Evolutionary conservation across 2,329 filamentous ascomycete genomes (phyloP).

Genomic region (Monascus ruber): DNA sequence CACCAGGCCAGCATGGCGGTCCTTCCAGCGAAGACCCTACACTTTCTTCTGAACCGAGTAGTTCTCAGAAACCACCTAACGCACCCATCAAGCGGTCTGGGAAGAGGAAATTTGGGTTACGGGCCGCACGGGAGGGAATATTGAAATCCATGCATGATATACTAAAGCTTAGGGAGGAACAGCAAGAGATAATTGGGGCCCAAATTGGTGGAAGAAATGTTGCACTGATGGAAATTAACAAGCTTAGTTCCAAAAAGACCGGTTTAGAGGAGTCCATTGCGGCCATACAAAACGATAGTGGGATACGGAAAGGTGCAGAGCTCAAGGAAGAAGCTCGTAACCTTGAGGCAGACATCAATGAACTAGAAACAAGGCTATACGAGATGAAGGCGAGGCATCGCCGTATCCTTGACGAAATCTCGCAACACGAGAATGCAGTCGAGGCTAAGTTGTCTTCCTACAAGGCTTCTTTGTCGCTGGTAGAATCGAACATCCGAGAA

Average conservation of each 20-base stretch:
- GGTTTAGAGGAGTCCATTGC: conserved; percentile 42
- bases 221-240: conserved; percentile 40
- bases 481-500: conserved; percentile 43
- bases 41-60: conserved; percentile 13
- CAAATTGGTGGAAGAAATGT: conserved; percentile 35
- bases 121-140: conserved; percentile 45
- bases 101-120: conserved; percentile 40
- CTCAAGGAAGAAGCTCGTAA: conserved; percentile 40
- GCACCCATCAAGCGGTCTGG: conserved; percentile 28
- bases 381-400: conserved; percentile 46
- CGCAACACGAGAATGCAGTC: conserved; percentile 44
- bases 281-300: conserved; percentile 36
- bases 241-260: conserved; percentile 38
- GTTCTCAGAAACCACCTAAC: conserved; percentile 22
- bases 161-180: conserved; percentile 45
- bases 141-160: conserved; percentile 46
- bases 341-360: conserved; percentile 46
- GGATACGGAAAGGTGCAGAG: conserved; percentile 31
- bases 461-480: conserved; percentile 41
- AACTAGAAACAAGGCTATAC: conserved; percentile 44
- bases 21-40: conserved; percentile 30
- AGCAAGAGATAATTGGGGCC: conserved; percentile 39
- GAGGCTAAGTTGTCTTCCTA: conserved; percentile 50
- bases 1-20: conserved; percentile 29
- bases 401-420: conserved; percentile 41